Evolutionary conservation across 1,284 basidiomycete species (phyloP).

Genomic region (Cryptococcus sp.): DNA sequence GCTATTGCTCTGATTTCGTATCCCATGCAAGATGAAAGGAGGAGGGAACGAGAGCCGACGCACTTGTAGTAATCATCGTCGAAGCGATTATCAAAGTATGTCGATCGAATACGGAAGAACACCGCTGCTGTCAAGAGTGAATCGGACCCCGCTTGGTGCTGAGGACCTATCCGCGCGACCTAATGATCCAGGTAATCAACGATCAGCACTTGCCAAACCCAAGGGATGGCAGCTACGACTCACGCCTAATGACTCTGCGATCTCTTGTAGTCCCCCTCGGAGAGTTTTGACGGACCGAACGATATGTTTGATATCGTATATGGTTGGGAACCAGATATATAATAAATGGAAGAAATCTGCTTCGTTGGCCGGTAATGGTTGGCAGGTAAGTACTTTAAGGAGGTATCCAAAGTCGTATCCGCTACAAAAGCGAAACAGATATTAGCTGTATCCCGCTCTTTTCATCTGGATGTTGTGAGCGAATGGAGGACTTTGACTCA

Average conservation of each 20-base stretch:
- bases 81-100: conserved; percentile 84
- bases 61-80: conserved; percentile 64
- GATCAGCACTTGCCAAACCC: not conserved
- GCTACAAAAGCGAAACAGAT: conserved; percentile 56
- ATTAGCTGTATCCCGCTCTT: not conserved
- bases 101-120: conserved; percentile 92
- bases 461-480: not conserved
- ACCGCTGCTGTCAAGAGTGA: conserved; percentile 87
- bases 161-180: conserved; percentile 86
- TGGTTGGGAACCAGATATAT: conserved; percentile 90
- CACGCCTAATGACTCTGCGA: conserved; percentile 87
- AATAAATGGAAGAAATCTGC: conserved; percentile 88
- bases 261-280: conserved; percentile 92
- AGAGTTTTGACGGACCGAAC: conserved; percentile 85
- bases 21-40: not conserved
- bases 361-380: conserved; percentile 85
- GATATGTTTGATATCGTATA: conserved; percentile 98
- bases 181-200: conserved; percentile 43
- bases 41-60: conserved; percentile 21
- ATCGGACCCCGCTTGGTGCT: conserved; percentile 96
- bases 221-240: conserved; percentile 11
- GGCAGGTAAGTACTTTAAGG: conserved; percentile 87
- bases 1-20: not conserved
- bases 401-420: conserved; percentile 99
- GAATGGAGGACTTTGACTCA: conserved; percentile 54